These are phyloP conservation scores for Filosporella fistucella DNA, from an alignment of 495 filamentous ascomycete species.

Conservation along the genomic window DNA sequence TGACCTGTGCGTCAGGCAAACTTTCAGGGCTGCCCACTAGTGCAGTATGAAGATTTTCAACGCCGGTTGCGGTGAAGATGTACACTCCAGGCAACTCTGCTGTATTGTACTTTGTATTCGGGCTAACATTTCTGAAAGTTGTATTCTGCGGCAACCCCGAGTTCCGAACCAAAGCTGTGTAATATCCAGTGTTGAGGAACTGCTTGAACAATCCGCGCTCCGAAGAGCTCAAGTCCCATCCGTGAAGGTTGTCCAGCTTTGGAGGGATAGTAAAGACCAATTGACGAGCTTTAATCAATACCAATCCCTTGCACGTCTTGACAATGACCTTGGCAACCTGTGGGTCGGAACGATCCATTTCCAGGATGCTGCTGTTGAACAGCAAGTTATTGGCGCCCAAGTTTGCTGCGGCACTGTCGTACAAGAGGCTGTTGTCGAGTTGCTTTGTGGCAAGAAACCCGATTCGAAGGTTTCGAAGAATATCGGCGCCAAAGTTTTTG, in stretches of 20 bases:
- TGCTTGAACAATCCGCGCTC: slow-evolving; percentile 37
- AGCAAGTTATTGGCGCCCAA: slow-evolving; percentile 28
- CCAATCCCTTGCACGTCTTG: slow-evolving; percentile 28
- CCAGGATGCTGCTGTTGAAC: slow-evolving; percentile 26
- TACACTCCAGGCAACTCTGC: background rate
- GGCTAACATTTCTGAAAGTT: background rate
- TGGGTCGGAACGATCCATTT: slow-evolving; percentile 22
- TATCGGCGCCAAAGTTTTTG: slow-evolving; percentile 18
- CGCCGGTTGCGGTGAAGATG: slow-evolving; percentile 12
- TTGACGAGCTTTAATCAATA: slow-evolving; percentile 39
- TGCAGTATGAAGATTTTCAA: slow-evolving; percentile 11
- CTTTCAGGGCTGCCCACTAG: background rate
- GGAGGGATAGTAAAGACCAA: slow-evolving; percentile 43
- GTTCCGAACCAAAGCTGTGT: slow-evolving; percentile 24
- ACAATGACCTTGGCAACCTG: slow-evolving; percentile 30
- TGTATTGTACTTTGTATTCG: background rate
- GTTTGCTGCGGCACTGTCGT: slow-evolving; percentile 27
- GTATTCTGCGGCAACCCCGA: slow-evolving; percentile 7
- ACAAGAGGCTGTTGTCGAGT: slow-evolving; percentile 38
- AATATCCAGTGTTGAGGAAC: slow-evolving; percentile 37
- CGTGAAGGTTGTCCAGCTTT: slow-evolving; percentile 26
- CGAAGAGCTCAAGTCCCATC: slow-evolving; percentile 29
- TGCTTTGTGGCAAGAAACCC: slow-evolving; percentile 28
- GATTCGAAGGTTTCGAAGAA: slow-evolving; percentile 10
- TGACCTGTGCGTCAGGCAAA: background rate